Evolutionary conservation across 768 basidiomycete species (phyloP), one percentile per base, ranked within the genome.

Genomic region (Collybiopsis luxurians): DNA sequence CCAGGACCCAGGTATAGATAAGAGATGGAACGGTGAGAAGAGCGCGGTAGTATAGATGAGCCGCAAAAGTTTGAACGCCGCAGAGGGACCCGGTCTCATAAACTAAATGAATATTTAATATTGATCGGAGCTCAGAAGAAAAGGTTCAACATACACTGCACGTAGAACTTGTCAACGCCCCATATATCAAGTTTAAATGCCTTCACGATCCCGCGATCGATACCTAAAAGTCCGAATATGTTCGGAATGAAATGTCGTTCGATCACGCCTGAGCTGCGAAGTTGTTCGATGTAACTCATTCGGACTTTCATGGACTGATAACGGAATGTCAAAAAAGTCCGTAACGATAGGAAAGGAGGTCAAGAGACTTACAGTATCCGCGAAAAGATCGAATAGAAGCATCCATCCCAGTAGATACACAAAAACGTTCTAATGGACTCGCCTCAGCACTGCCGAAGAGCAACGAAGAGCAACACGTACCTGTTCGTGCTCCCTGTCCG

Each of bases 41-140:
- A 1, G 93, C 83, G 26, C 92, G 89, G 68, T 95, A 95, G 71
- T 90, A 97, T 13, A 96, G 76, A 61, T 98, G 92, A 0, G 92
- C 92, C 3, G 91, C 85, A 5, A 98, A 73, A 4, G 95, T 75
- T 9, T 77, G 80, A 38, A 87, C 71, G 59, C 83, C 79, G 57
- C 83, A 70, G 0, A 73, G 57, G 4, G 76, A 74, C 10, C 76
- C 79, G 0, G 81, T 69, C 61, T 88, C 81, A 49, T 85, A 87
- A 23, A 81, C 88, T 90, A n/a, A n/a, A n/a, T n/a, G n/a, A n/a
- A n/a, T n/a, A n/a, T n/a, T n/a, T n/a, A n/a, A n/a, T n/a, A n/a
- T n/a, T n/a, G n/a, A n/a, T n/a, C n/a, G n/a, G n/a, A n/a, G n/a
- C n/a, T n/a, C 26, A 26, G 21, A 59, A 38, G 0, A 28, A 28